phyloP scores from a whole-genome alignment of 1,284 basidiomycete species.

The Vanrija pseudolonga region DNA sequence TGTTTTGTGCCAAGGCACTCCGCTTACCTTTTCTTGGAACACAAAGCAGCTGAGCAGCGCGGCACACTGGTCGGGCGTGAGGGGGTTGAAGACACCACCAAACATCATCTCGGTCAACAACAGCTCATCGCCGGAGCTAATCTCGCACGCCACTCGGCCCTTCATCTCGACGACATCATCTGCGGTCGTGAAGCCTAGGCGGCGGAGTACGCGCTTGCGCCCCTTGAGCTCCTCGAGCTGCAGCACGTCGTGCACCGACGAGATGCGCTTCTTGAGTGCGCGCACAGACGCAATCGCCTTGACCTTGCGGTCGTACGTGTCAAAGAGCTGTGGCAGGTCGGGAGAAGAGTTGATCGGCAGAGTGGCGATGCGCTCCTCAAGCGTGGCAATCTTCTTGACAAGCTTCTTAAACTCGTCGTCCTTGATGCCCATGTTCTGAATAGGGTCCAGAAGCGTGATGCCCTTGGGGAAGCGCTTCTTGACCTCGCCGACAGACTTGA shows the following conservation, averaged over 20 bases:
- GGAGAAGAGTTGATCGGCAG: slow-evolving; percentile 71
- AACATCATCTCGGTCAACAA: slow-evolving; percentile 96
- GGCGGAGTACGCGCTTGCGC: slow-evolving; percentile 86
- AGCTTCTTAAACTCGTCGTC: slow-evolving; percentile 89
- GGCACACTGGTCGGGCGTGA: slow-evolving; percentile 88
- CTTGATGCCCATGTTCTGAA: slow-evolving; percentile 93
- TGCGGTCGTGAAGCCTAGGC: slow-evolving; percentile 82
- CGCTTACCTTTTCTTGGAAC: slow-evolving; percentile 86
- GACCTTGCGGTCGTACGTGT: slow-evolving; percentile 73
- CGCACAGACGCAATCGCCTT: slow-evolving; percentile 67
- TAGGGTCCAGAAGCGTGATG: slow-evolving; percentile 81
- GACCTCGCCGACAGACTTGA: slow-evolving; percentile 87
- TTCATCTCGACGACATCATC: slow-evolving; percentile 97
- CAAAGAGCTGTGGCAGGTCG: slow-evolving; percentile 72
- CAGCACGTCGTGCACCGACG: slow-evolving; percentile 83
- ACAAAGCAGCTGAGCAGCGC: slow-evolving; percentile 94
- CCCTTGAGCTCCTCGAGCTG: slow-evolving; percentile 97
- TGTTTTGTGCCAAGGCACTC: no score
- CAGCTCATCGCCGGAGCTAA: slow-evolving; percentile 94
- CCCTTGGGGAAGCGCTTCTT: slow-evolving; percentile 84
- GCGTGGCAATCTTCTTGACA: slow-evolving; percentile 82
- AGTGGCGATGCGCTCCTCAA: slow-evolving; percentile 76
- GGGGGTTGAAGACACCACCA: slow-evolving; percentile 88
- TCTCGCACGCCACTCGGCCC: slow-evolving; percentile 97
- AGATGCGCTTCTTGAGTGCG: slow-evolving; percentile 75